Conservation (phyloP, 768 basidiomycete genomes). For the Scleroderma citrinum region DNA sequence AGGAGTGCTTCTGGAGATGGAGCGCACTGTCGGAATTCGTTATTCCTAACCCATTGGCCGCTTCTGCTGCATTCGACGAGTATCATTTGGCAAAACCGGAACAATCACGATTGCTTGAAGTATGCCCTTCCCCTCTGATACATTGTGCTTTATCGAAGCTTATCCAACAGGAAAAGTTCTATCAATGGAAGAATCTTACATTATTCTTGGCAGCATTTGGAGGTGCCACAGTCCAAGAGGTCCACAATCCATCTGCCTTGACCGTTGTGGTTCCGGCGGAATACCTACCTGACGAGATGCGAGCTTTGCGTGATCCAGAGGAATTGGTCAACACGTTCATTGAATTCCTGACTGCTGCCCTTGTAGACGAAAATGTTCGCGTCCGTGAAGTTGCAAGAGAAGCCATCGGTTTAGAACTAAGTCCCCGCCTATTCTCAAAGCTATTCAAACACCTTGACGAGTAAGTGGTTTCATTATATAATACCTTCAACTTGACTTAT, state of each 20-base stretch:
- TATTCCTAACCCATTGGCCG: slow-evolving; percentile 33
- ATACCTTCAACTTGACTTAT: neutral
- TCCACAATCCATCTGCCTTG: slow-evolving; percentile 45
- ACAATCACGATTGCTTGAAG: slow-evolving; percentile 34
- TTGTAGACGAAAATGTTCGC: slow-evolving; percentile 56
- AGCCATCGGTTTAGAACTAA: slow-evolving; percentile 75
- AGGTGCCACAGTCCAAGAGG: slow-evolving; percentile 54
- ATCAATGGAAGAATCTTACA: slow-evolving; percentile 83
- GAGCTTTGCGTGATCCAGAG: slow-evolving; percentile 53
- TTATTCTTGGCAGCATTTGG: slow-evolving; percentile 73
- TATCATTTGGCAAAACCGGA: slow-evolving; percentile 32
- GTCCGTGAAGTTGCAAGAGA: slow-evolving; percentile 78
- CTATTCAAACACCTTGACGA: slow-evolving; percentile 68
- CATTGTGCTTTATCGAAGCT: neutral
- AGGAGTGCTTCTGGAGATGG: slow-evolving; percentile 80
- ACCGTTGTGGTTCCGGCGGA: slow-evolving; percentile 48
- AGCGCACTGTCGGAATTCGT: slow-evolving; percentile 54
- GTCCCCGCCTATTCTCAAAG: slow-evolving; percentile 58
- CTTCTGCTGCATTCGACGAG: slow-evolving; percentile 30
- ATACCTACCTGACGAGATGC: slow-evolving; percentile 66
- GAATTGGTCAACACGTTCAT: slow-evolving; percentile 63
- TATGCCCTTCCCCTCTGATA: slow-evolving; percentile 9
- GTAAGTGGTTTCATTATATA: slow-evolving; percentile 38
- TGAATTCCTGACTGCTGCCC: slow-evolving; percentile 57
- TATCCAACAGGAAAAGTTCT: slow-evolving; percentile 53